phyloP scores from a whole-genome alignment of 768 basidiomycete genomes.

The Russula brevipes region DNA sequence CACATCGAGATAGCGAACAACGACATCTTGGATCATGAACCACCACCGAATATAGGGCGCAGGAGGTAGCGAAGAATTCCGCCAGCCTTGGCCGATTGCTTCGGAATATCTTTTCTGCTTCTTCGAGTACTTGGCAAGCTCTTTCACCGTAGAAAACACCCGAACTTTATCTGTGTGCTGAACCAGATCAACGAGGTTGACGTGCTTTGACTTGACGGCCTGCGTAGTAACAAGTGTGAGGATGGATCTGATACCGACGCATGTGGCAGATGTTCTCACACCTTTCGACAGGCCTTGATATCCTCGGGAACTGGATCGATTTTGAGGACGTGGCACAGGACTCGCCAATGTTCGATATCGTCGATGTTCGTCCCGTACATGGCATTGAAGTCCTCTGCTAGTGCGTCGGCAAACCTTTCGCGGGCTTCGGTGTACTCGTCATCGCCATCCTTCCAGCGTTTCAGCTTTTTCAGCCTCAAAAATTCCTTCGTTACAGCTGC shows the following conservation, averaged over 20 bases:
- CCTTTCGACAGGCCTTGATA: constrained; percentile 4
- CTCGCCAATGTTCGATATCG: constrained; percentile 16
- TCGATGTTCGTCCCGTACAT: constrained; percentile 23
- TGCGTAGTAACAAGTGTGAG: background rate
- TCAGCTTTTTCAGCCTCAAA: constrained; percentile 3
- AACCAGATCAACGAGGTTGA: constrained; percentile 22
- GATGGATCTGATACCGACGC: too few relatives aligned
- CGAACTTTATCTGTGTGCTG: background rate
- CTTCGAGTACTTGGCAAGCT: constrained; percentile 9
- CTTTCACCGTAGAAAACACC: background rate
- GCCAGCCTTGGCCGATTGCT: constrained; percentile 14
- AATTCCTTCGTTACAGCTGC: constrained; percentile 18
- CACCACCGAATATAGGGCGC: constrained; percentile 4
- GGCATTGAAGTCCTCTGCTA: constrained; percentile 24
- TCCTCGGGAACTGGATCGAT: background rate
- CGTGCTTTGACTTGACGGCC: constrained; percentile 17
- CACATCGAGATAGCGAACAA: background rate
- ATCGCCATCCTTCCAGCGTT: background rate
- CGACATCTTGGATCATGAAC: background rate
- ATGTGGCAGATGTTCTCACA: background rate
- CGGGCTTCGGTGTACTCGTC: background rate
- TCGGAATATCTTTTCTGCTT: constrained; percentile 2
- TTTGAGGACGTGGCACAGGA: constrained; percentile 17
- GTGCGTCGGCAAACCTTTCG: background rate
- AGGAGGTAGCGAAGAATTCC: constrained; percentile 19